Conservation (phyloP, 768 basidiomycete genomes). For the Mycena filopes region DNA sequence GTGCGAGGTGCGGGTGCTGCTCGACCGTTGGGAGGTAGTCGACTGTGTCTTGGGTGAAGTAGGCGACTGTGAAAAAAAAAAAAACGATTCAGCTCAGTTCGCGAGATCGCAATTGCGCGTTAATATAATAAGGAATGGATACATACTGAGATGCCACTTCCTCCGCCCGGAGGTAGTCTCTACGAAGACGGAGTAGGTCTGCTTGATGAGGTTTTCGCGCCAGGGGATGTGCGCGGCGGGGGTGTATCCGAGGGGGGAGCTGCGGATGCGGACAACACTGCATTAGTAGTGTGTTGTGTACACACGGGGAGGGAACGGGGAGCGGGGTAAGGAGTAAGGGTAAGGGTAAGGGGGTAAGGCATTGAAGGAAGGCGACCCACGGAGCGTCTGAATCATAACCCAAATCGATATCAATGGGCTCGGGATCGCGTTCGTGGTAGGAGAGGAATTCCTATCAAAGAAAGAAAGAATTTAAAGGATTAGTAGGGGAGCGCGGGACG, state of each 20-base stretch:
- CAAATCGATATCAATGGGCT: constrained; percentile 57
- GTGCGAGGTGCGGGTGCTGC: constrained; percentile 64
- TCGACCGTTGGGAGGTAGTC: constrained; percentile 68
- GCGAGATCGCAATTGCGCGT: constrained; percentile 19
- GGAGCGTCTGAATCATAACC: constrained; percentile 62
- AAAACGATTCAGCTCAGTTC: constrained; percentile 28
- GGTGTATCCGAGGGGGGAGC: constrained; percentile 36
- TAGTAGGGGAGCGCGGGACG: constrained; percentile 8
- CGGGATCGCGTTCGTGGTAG: constrained; percentile 74
- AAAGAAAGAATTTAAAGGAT: constrained; percentile 6
- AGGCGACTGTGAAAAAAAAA: constrained; percentile 81
- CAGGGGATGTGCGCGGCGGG: constrained; percentile 40
- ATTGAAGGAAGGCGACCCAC: constrained; percentile 50
- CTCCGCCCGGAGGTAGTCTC: constrained; percentile 71
- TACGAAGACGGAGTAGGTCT: constrained; percentile 84
- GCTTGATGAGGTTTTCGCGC: constrained; percentile 71
- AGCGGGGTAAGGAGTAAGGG: constrained; percentile 10
- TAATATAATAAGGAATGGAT: constrained; percentile 12
- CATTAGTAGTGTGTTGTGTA: constrained; percentile 6
- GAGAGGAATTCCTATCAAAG: constrained; percentile 85
- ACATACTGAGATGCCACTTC: constrained; percentile 86
- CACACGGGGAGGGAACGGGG: constrained; percentile 3
- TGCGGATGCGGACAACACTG: constrained; percentile 30
- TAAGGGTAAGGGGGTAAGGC: too few relatives aligned
- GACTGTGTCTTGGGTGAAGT: constrained; percentile 74